Evolutionary conservation across 2,329 filamentous ascomycete species (phyloP), one percentile per base, ranked within the genome.

Genomic region (Hyphodiscus sp.): DNA sequence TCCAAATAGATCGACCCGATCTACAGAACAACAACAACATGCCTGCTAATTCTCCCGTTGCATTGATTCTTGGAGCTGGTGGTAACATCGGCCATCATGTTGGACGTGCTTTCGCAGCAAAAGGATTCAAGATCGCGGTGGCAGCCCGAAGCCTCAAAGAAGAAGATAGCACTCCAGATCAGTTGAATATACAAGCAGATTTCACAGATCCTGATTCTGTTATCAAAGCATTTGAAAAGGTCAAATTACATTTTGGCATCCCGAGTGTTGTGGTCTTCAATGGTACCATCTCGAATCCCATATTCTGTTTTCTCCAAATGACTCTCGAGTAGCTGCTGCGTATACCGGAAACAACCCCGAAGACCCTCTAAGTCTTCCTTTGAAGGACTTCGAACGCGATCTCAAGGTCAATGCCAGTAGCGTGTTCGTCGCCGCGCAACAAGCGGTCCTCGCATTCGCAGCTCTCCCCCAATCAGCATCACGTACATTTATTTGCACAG

Each of bases 251-350:
- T 41, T 41, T 58, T 16, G 66, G 69, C 10, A 51, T 63, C 9
- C 73, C 73, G 8, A 70, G 67, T 51, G 73, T 76, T 1, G 70
- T 75, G 5, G 63, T 75, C 7, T 74, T 74, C 56, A 75, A 74
- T 58, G 66, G 66, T 68, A 63, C 45, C 26, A 51, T n/a, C 29
- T 30, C 45, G n/a, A 13, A 13, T 20, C 9, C n/a, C 45, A 30
- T 29, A 16, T 47, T 30, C 16, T 26, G 20, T n/a, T 23, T 18
- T 33, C 19, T 51, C 23, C 44, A 29, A n/a, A 26, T 51, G 43
- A 51, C 41, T 16, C 15, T 15, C 33, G 19, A 45, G 18, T 16
- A 54, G 53, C 50, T 54, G 41, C 20, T 44, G 58, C 61, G 30
- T 50, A 45, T 15, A 65, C 56, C 15, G 54, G 52, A 41, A 63